Conservation (phyloP, 192 early-diverging fungal species). For the Coemansia sp. region DNA sequence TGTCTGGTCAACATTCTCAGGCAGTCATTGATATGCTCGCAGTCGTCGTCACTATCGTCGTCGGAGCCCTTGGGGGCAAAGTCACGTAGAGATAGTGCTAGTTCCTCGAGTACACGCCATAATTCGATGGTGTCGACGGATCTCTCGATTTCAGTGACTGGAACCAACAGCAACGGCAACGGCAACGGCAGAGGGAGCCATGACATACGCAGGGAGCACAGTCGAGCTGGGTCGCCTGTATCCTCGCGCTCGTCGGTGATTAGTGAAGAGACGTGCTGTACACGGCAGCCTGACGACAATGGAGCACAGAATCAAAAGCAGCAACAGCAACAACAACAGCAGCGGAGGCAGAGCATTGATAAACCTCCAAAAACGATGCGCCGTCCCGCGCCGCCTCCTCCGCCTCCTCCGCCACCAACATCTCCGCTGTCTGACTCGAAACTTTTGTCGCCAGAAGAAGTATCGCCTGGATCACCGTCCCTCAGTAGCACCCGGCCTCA, state of each 20-base stretch:
- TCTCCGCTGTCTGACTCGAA: not conserved
- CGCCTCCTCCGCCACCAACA: conserved; percentile 4
- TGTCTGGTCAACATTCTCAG: conserved; percentile 47
- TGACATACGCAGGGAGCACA: not conserved
- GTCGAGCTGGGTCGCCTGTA: conserved; percentile 30
- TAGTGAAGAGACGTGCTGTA: conserved; percentile 50
- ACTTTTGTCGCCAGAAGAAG: not conserved
- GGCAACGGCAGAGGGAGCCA: conserved; percentile 5
- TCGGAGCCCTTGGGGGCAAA: not conserved
- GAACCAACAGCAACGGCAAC: conserved; percentile 4
- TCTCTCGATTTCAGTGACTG: not conserved
- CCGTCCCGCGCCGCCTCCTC: conserved; percentile 30
- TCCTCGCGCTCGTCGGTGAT: conserved; percentile 39
- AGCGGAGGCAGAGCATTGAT: not conserved
- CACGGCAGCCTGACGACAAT: conserved; percentile 10
- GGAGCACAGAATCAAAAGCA: not conserved
- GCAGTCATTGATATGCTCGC: conserved; percentile 46
- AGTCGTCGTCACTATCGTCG: not conserved
- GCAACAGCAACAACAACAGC: not conserved
- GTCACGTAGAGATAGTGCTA: conserved; percentile 35
- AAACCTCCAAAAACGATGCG: conserved; percentile 8
- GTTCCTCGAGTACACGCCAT: conserved; percentile 38
- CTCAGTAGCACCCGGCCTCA: not conserved
- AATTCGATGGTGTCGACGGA: conserved; percentile 29
- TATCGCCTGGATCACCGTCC: not conserved